A percentile compares a stretch with the other conserved stretches of the same genome.
phyloP scores from a whole-genome alignment of 1,139 yeast genomes.

The Magnusiomyces paraingens region DNA sequence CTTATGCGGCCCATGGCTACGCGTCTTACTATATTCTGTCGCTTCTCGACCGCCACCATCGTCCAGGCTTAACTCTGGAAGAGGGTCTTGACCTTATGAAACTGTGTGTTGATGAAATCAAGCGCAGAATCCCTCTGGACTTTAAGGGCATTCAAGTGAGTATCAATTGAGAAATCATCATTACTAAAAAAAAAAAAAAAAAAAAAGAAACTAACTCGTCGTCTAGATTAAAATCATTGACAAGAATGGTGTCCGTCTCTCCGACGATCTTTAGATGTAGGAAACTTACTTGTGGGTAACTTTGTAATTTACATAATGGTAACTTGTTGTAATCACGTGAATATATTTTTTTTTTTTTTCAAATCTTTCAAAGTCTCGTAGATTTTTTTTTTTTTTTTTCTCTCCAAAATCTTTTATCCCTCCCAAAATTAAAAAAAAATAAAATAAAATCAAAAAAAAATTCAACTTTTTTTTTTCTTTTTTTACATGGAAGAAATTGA shows the following conservation, averaged over 20 bases:
- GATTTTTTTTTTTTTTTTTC: neutral
- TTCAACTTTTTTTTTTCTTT: neutral
- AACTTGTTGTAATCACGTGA: conserved; percentile 11
- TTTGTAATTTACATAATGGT: neutral
- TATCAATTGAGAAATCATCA: conserved; percentile 8
- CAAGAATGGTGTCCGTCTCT: conserved; percentile 16
- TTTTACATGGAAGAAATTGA: conserved; percentile 26
- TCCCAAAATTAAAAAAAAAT: neutral
- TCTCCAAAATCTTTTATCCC: neutral
- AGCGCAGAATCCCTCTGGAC: conserved; percentile 88
- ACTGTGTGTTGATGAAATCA: conserved; percentile 70
- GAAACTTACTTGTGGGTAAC: too few relatives aligned
- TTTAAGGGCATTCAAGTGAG: conserved; percentile 71
- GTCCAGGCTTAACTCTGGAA: conserved; percentile 64
- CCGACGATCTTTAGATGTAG: conserved; percentile 9
- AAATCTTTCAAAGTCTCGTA: neutral
- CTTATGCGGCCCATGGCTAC: conserved; percentile 96
- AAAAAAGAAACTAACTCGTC: neutral
- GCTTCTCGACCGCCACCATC: conserved; percentile 83
- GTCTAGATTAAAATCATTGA: conserved; percentile 10
- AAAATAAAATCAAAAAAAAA: too few relatives aligned
- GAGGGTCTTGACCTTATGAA: conserved; percentile 75
- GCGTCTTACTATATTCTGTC: conserved; percentile 93
- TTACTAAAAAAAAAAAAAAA: neutral
- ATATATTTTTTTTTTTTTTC: neutral